phyloP scores from a whole-genome alignment of 2,329 filamentous ascomycete genomes.

The Apiospora saccharicola region DNA sequence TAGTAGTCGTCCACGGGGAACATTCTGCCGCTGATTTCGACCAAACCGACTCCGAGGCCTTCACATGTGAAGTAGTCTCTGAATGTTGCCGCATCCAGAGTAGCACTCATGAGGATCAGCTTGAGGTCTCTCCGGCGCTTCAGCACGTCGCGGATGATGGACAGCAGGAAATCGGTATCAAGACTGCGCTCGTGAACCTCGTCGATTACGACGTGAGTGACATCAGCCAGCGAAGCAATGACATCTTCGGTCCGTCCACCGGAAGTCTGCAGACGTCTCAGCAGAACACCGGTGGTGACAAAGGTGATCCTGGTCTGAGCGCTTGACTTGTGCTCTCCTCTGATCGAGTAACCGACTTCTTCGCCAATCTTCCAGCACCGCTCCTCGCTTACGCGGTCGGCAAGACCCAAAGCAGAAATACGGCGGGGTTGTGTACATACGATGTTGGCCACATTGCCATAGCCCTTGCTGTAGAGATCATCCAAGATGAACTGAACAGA shows the following conservation, averaged over 20 bases:
- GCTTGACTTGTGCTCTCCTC: slow-evolving; percentile 83
- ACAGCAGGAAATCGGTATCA: slow-evolving; percentile 93
- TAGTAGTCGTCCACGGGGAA: slow-evolving; percentile 91
- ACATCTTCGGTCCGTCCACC: slow-evolving; percentile 83
- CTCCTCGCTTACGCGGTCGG: slow-evolving; percentile 93
- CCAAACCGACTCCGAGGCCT: slow-evolving; percentile 73
- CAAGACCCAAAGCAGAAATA: slow-evolving; percentile 92
- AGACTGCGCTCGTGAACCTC: slow-evolving; percentile 96
- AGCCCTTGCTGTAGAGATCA: slow-evolving; percentile 78
- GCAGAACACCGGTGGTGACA: slow-evolving; percentile 91
- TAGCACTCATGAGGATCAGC: slow-evolving; percentile 95
- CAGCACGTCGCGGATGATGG: slow-evolving; percentile 84
- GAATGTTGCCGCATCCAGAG: slow-evolving; percentile 87
- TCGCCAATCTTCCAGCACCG: slow-evolving; percentile 81
- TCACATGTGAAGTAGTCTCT: slow-evolving; percentile 80
- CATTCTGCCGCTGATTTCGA: slow-evolving; percentile 89
- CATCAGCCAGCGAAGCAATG: slow-evolving; percentile 80
- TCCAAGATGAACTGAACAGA: slow-evolving; percentile 96
- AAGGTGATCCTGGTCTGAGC: slow-evolving; percentile 87
- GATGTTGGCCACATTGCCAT: slow-evolving; percentile 84
- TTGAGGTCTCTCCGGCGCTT: slow-evolving; percentile 79
- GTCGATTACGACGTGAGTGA: slow-evolving; percentile 94
- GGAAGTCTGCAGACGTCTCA: slow-evolving; percentile 89
- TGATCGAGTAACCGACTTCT: slow-evolving; percentile 90
- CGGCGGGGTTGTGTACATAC: slow-evolving; percentile 94